Evolutionary conservation across 2,329 filamentous ascomycete genomes (phyloP).

Genomic region (Fusarium sp.): DNA sequence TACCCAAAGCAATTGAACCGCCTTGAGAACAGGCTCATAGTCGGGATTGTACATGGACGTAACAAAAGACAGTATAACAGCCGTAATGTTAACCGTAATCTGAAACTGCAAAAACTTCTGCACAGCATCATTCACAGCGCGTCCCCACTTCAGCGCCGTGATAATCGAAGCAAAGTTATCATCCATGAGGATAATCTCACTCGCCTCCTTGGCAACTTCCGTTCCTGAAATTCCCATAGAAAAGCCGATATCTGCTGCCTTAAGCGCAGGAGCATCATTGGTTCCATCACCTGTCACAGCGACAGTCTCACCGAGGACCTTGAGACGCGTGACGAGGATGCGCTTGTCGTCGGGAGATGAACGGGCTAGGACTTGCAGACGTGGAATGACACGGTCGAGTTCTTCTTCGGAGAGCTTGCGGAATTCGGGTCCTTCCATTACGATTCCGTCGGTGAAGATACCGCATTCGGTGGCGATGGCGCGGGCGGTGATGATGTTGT

Average conservation of each 20-base stretch:
- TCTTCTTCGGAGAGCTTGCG: slow-evolving; percentile 74
- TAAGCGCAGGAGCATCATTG: slow-evolving; percentile 84
- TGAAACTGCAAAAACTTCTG: slow-evolving; percentile 83
- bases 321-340: slow-evolving; percentile 75
- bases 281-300: slow-evolving; percentile 87
- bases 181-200: slow-evolving; percentile 87
- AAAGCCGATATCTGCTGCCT: slow-evolving; percentile 84
- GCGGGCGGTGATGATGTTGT: slow-evolving; percentile 81
- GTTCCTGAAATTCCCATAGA: slow-evolving; percentile 88
- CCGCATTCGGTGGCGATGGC: slow-evolving; percentile 84
- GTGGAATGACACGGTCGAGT: slow-evolving; percentile 74
- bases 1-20: slow-evolving; percentile 97
- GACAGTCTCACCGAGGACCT: slow-evolving; percentile 79
- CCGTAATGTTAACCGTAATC: slow-evolving; percentile 91
- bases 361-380: slow-evolving; percentile 76
- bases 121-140: slow-evolving; percentile 80
- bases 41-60: slow-evolving; percentile 78
- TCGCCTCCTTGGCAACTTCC: slow-evolving; percentile 86
- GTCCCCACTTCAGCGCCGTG: slow-evolving; percentile 83
- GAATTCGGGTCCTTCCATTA: slow-evolving; percentile 84
- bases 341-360: slow-evolving; percentile 83
- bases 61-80: slow-evolving; percentile 87
- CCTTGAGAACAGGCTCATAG: slow-evolving; percentile 81
- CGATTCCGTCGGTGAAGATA: slow-evolving; percentile 75
- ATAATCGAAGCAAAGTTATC: slow-evolving; percentile 88